These are phyloP conservation scores for Hyparrhenia diplandra DNA, from an alignment of 176 grass and related monocot species.

Conservation along the genomic window DNA sequence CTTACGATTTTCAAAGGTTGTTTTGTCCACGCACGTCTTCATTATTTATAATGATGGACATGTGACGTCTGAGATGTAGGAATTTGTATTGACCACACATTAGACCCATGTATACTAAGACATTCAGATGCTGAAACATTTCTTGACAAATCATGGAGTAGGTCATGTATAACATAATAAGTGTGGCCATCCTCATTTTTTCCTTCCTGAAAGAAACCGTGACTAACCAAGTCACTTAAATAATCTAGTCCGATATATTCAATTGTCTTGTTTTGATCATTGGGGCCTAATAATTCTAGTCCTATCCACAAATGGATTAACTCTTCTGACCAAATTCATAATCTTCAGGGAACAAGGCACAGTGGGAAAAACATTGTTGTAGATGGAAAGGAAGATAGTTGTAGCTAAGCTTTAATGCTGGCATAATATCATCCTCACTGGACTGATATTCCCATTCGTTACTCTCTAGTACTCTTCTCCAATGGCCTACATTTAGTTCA, in stretches of 20 bases:
- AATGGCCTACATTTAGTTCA: too few species aligned
- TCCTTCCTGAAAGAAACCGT: too few species aligned
- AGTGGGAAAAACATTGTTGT: slow-evolving; percentile 15
- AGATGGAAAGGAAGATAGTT: slow-evolving; percentile 21
- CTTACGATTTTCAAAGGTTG: not conserved
- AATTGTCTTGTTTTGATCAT: too few species aligned
- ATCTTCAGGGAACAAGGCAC: slow-evolving; percentile 23
- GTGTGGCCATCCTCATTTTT: not conserved
- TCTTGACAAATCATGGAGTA: slow-evolving; percentile 3
- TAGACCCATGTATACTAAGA: not conserved
- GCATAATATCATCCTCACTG: slow-evolving; percentile 16
- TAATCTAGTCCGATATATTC: too few species aligned
- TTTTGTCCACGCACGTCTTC: not conserved
- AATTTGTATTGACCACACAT: not conserved
- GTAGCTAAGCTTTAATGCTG: slow-evolving; percentile 25
- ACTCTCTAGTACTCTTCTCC: slow-evolving; percentile 1
- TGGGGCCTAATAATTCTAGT: too few species aligned
- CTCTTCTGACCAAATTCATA: too few species aligned
- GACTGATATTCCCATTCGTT: slow-evolving; percentile 2
- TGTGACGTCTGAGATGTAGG: not conserved
- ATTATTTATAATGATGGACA: slow-evolving; percentile 1
- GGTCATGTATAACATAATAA: slow-evolving; percentile 22
- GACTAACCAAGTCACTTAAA: not conserved
- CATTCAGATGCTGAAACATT: slow-evolving; percentile 9
- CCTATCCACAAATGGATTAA: too few species aligned